Percentiles rank a stretch among this genome's conserved stretches.
Evolutionary conservation across 2,329 filamentous ascomycete genomes (phyloP).

Genomic region (Colletotrichum sp.): DNA sequence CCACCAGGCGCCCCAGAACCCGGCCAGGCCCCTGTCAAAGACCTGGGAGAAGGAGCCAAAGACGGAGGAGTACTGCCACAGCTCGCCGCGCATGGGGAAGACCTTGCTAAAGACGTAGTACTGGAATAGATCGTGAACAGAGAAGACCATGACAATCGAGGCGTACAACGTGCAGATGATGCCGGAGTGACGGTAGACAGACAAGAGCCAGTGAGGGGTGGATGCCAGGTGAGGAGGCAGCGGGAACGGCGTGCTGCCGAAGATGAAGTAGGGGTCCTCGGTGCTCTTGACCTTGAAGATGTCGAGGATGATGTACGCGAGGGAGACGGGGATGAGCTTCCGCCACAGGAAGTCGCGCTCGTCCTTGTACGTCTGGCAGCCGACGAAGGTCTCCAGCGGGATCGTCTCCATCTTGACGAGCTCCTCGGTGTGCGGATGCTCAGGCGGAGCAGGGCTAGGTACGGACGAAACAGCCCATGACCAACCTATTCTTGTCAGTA

Average conservation of each 20-base stretch:
- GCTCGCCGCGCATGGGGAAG: slow-evolving; percentile 54
- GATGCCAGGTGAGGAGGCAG: slow-evolving; percentile 47
- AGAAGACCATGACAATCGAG: slow-evolving; percentile 67
- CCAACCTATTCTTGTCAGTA: slow-evolving; percentile 52
- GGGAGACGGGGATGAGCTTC: slow-evolving; percentile 50
- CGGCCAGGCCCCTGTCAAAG: slow-evolving; percentile 73
- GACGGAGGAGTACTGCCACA: slow-evolving; percentile 60
- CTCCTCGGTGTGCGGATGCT: slow-evolving; percentile 42
- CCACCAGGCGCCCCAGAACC: slow-evolving; percentile 89
- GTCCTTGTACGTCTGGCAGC: slow-evolving; percentile 49
- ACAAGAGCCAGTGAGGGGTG: slow-evolving; percentile 51
- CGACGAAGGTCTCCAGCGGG: slow-evolving; percentile 46
- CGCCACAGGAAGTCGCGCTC: slow-evolving; percentile 48
- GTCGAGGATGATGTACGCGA: slow-evolving; percentile 74
- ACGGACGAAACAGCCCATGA: slow-evolving; percentile 58
- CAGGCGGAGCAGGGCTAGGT: slow-evolving; percentile 48
- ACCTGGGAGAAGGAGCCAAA: slow-evolving; percentile 62
- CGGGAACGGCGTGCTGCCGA: slow-evolving; percentile 46
- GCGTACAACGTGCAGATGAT: slow-evolving; percentile 61
- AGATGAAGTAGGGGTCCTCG: slow-evolving; percentile 79
- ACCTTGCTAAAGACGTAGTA: slow-evolving; percentile 53
- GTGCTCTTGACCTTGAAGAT: slow-evolving; percentile 71
- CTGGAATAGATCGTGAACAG: slow-evolving; percentile 63
- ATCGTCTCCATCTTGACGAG: slow-evolving; percentile 46
- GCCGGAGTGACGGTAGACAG: slow-evolving; percentile 61